Evolutionary conservation across 2,329 filamentous ascomycete genomes (phyloP), one percentile per base, ranked within the genome.

Genomic region (Exserohilum rostratum): DNA sequence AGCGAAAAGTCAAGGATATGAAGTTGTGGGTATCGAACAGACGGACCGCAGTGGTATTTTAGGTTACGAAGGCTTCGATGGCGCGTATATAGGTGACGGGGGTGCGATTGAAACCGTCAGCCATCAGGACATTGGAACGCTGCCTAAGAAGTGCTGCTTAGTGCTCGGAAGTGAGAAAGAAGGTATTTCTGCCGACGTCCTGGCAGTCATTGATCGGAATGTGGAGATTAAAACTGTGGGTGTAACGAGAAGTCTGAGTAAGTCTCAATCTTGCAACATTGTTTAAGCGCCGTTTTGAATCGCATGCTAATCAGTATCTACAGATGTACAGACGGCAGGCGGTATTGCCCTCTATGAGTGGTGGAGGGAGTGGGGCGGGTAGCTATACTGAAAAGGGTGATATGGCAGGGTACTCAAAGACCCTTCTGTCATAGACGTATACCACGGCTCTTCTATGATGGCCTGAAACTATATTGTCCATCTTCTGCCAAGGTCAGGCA

Each of bases 401-500:
- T 10, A 7, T 25, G 22, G 22, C 4, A 25, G 22, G 22, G 22
- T 17, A 40, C 29, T 13, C 15, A 18, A 42, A 22, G 2, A 50
- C 33, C n/a, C 15, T 38, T 38, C 47, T 48, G n/a, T 22, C 43
- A 42, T 0, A 47, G 13, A 20, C 34, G 39, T 31, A 48, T 13
- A 50, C 25, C 29, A 17, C 17, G 9, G 25, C 45, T 44, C 18
- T 66, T 65, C 11, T 61, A 43, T 62, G 67, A 27, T 55, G 50
- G 46, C 63, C 69, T 43, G 70, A 48, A 2, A 65, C 15, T 74
- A 67, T 25, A 69, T 70, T 6, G 77, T 77, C 76, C 75, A 78
- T 72, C 93, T 90, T 57, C 88, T 85, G 20, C 90, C 49, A 91
- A 87, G 50, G 90, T 90, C n/a, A 80, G 85, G 76, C 90, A 83